Base-by-base conservation (phyloP, 371 early-diverging fungal species). In the Paraphysoderma sedebokerense region DNA sequence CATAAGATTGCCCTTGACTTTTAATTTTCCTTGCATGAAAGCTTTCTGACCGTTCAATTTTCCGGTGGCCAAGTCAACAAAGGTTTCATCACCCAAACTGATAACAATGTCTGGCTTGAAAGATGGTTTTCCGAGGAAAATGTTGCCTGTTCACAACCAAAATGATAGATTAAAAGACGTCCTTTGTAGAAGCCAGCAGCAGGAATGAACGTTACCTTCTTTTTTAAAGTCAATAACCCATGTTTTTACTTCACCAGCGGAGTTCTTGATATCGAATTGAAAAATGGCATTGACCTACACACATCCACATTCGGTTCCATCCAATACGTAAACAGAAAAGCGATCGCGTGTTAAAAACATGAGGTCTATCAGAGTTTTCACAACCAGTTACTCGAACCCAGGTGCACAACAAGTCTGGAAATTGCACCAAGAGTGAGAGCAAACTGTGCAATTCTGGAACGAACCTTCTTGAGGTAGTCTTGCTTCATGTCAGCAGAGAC, bases 1-100 rank as follows among this genome's bases (percentile, higher is more conserved):
- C 85, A 85, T 85, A 54, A 92, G 77, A 57, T 85, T 76, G 44
- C 92, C 92, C 73, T 87, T 85, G 57, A 85, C 62, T 67, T 87
- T 87, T 56, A 90, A 74, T 63, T 80, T 87, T 50, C 90, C 87
- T n/a, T 65, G 57, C 81, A 86, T 86, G 59, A 85, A 90, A 19
- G 86, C 87, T 55, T 77, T 72, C 67, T 85, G 86, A 20, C 77
- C 82, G 8, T 68, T 91, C 37, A 85, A 61, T 69, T 91, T 90
- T 41, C 85, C 87, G 28, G 63, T 50, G 23, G 85, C 80, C 45
- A 92, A 60, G 46, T 83, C 77, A 36, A 84, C 80, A 74, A 92
- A 87, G 63, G 85, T 88, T 51, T 71, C 65, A 56, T 90, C 83
- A 51, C 58, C 62, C 55, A 83, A 51, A 29, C 62, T 60, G 15